Conservation (phyloP, 2,329 filamentous ascomycete genomes). For the Cladophialophora immunda region DNA sequence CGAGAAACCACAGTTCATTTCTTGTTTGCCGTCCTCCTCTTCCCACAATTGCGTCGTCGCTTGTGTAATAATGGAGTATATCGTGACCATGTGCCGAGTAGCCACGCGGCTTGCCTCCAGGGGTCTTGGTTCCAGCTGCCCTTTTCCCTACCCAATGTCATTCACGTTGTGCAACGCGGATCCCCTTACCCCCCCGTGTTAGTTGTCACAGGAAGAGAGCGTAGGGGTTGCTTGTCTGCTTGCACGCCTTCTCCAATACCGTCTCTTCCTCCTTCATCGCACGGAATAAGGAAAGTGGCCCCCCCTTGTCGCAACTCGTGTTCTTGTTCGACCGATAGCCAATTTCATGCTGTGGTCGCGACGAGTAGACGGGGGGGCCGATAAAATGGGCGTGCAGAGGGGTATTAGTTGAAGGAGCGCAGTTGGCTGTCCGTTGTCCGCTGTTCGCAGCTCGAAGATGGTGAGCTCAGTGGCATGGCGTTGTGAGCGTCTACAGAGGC, state of each 20-base stretch:
- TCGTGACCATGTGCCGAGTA: background rate
- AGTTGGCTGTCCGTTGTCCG: too few relatives aligned
- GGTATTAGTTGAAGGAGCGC: too few relatives aligned
- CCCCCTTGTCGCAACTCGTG: background rate
- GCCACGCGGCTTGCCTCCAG: background rate
- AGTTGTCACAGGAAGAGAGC: slow-evolving; percentile 1
- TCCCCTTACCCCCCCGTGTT: background rate
- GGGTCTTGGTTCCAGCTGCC: background rate
- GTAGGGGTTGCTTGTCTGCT: background rate
- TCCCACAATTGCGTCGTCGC: background rate
- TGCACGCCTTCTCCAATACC: background rate
- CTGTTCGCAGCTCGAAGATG: background rate
- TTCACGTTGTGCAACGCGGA: background rate
- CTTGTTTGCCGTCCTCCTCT: background rate
- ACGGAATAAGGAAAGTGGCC: slow-evolving; percentile 5
- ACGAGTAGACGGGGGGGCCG: background rate
- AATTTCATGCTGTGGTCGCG: background rate
- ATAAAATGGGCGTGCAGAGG: background rate
- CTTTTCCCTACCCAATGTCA: background rate
- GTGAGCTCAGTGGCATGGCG: too few relatives aligned
- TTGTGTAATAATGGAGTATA: too few relatives aligned
- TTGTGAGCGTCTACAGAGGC: too few relatives aligned
- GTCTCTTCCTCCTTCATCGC: slow-evolving; percentile 1
- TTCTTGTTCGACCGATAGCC: background rate
- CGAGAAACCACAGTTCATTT: background rate